Evolutionary conservation across 108 stramenopile species (phyloP), one percentile per base, ranked within the genome.

Genomic region (Nitzschia sp.): DNA sequence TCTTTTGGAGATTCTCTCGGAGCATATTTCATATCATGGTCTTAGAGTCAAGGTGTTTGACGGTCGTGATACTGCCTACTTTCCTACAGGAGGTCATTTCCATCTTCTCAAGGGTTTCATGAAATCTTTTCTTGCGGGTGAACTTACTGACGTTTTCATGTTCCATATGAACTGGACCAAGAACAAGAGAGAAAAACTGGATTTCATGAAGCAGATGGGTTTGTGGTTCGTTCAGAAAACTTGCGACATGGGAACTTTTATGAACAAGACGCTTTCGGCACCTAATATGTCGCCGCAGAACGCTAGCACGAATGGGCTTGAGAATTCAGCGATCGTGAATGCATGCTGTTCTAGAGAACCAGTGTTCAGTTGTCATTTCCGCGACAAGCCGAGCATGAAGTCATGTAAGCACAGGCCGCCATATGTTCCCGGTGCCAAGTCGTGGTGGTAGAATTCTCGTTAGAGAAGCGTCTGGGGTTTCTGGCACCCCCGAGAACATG

Each of bases 131-230:
- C 35, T 68, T 27, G 54, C 34, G 6, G 59, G 59, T 6, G 45
- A 65, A 15, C 25, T 66, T 18, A 60, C 6, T 6, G 38, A 64
- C 33, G 72, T 75, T 0, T 61, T 65, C 60, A 59, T 81, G 0
- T 85, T 91, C 31, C 90, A 91, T 61, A 91, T 91, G 90, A 60
- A 80, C 63, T 95, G 94, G 94, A 92, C 91, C 13, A 8, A 8
- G 33, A 66, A 54, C 48, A 63, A 54, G 11, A 42, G 78, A 9
- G 74, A 94, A 55, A 96, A 96, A 64, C 47, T 92, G 2, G 48
- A 59, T 3, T 89, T 71, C 56, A 70, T 91, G 31, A 72, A 81
- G 47, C 88, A 92, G 58, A 86, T 91, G 81, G 85, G 89, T 2
- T 72, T 74, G 55, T 91, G 86, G 86, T 82, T 79, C 55, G 59